These are phyloP conservation scores for Phytophthora uliginosa DNA, from an alignment of 352 stramenopile genomes.

Conservation along the genomic window DNA sequence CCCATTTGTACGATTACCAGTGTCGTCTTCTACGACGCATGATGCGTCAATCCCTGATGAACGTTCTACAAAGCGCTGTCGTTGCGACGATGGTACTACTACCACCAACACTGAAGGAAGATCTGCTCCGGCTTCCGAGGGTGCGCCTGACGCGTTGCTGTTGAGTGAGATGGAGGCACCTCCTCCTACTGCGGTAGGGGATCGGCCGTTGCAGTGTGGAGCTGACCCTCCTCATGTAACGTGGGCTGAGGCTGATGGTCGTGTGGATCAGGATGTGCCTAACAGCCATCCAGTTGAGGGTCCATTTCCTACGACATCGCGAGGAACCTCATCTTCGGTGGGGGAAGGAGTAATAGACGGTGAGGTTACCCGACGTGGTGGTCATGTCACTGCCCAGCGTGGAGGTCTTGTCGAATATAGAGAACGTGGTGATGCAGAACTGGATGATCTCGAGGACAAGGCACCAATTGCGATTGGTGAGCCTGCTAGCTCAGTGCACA, in stretches of 20 bases:
- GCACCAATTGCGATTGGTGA: too few relatives aligned
- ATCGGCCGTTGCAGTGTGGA: neutral
- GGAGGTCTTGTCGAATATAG: too few relatives aligned
- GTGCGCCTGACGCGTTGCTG: neutral
- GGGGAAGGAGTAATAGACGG: neutral
- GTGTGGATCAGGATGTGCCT: neutral
- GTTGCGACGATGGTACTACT: conserved; percentile 11
- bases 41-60: neutral
- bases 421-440: too few relatives aligned
- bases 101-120: neutral
- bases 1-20: too few relatives aligned
- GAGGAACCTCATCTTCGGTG: conserved; percentile 10
- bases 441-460: too few relatives aligned
- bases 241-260: neutral
- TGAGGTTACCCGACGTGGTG: too few relatives aligned
- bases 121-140: neutral
- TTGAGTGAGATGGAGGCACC: neutral
- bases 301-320: neutral
- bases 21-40: neutral
- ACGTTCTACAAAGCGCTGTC: conserved; percentile 16
- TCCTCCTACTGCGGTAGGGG: conserved; percentile 10
- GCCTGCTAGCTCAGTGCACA: too few relatives aligned
- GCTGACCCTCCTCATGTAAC: conserved; percentile 3
- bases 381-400: too few relatives aligned
- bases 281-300: neutral